phyloP scores from a whole-genome alignment of 306 rosid species.

The Corylus americana region DNA sequence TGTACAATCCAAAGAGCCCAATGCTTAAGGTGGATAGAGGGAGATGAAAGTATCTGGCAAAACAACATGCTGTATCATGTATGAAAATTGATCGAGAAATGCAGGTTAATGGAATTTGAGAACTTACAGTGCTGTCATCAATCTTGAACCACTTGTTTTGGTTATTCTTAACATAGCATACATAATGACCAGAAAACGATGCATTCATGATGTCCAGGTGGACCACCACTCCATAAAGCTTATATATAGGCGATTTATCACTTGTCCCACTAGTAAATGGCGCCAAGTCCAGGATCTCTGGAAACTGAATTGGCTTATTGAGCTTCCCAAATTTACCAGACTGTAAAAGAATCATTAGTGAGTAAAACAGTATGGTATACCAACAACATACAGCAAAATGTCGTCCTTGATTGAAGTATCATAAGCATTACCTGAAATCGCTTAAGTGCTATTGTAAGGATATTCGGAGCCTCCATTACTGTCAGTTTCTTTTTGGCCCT shows the following conservation, averaged over 20 bases:
- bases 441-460: conserved; percentile 92
- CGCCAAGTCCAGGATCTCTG: conserved; percentile 80
- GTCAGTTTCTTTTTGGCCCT: conserved; percentile 96
- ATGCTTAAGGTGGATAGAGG: background rate
- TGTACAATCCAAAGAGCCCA: background rate
- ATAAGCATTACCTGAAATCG: conserved; percentile 78
- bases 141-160: conserved; percentile 97
- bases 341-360: conserved; percentile 40
- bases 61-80: conserved; percentile 6
- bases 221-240: conserved; percentile 87
- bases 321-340: conserved; percentile 97
- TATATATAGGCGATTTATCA: conserved; percentile 81
- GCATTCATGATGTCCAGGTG: conserved; percentile 96
- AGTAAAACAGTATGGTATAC: conserved; percentile 16
- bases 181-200: conserved; percentile 94
- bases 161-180: conserved; percentile 81
- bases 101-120: conserved; percentile 18
- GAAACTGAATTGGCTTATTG: conserved; percentile 81
- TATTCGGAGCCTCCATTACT: conserved; percentile 88
- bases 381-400: conserved; percentile 8
- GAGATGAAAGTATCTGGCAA: background rate
- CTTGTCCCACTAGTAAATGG: conserved; percentile 92
- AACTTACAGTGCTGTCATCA: conserved; percentile 86
- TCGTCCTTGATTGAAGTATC: conserved; percentile 13
- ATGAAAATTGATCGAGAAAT: conserved; percentile 12